Base-by-base conservation (phyloP, 257 asterid genomes). In the Lycium ferocissimum region DNA sequence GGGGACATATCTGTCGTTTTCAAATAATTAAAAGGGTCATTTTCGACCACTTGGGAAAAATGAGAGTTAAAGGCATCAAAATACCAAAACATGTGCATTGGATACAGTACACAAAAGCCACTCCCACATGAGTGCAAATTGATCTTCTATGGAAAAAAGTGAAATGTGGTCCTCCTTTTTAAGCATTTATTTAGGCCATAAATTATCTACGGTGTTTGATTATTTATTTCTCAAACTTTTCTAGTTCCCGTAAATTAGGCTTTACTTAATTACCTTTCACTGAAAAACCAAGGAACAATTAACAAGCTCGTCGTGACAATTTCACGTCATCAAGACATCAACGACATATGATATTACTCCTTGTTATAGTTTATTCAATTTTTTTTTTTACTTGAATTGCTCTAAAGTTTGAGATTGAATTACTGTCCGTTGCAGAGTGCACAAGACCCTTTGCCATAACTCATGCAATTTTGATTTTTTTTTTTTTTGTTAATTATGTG, bases 31-130 rank as follows among this genome's bases (percentile, higher is more conserved):
- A 76, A 76, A 51, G 81, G 22, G 81, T 76, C 62, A 26, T 54
- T 76, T 76, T 76, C 81, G 2, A 49, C 81, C 43, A 49, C 40
- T 12, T 49, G 56, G 40, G 59, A 65, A 65, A 81, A 81, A 17
- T 38, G 75, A 13, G 17, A 15, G 61, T 45, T 40, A 40, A 69
- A 59, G 84, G 43, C 45, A 81, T 62, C 17, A 17, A 45, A 87
- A 82, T 83, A 88, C 38, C 53, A 62, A 83, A 85, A 79, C 90
- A 87, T 56, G 83, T 85, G 81, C 86, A 61, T 80, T 9, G 91
- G 88, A 84, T 61, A 80, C 86, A 81, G 61, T 66, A 81, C 71
- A n/a, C 9, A 3, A 43, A 9, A 18, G 18, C 56, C 81, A 20
- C 80, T 22, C 38, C 14, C 80, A 43, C 84, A 81, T 59, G 40